Evolutionary conservation across 306 rosid species (phyloP).

Genomic region (Boehmeria nivea): DNA sequence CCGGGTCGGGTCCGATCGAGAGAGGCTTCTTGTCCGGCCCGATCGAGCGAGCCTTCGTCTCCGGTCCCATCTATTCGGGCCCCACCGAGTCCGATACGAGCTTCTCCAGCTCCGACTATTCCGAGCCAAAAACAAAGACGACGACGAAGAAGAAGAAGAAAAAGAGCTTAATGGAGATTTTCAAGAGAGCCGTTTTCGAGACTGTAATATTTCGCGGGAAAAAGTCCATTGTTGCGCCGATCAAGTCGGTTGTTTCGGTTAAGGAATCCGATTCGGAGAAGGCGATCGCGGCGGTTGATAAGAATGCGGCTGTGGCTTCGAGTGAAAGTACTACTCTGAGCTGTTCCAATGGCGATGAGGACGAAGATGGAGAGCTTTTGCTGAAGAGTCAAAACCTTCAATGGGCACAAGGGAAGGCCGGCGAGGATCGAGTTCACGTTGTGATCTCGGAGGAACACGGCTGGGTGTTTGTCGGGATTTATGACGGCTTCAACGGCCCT

Average conservation of each 20-base stretch:
- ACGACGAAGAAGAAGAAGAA: not conserved
- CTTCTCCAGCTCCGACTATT: conserved; percentile 10
- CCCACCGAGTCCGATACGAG: conserved; percentile 31
- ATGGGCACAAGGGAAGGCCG: conserved; percentile 89
- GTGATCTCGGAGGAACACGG: conserved; percentile 69
- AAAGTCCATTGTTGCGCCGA: conserved; percentile 15
- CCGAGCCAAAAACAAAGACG: conserved; percentile 1
- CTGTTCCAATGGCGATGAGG: conserved; percentile 21
- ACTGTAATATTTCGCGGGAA: conserved; percentile 7
- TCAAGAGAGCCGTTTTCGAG: conserved; percentile 29
- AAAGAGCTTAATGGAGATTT: conserved; percentile 29
- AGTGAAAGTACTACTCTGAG: conserved; percentile 25
- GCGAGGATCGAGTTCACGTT: conserved; percentile 78
- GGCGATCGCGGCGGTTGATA: conserved; percentile 9
- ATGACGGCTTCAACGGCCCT: conserved; percentile 90
- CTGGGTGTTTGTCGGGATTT: conserved; percentile 85
- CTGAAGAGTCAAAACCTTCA: conserved; percentile 45
- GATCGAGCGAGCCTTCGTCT: conserved; percentile 21
- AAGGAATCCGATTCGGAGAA: conserved; percentile 29
- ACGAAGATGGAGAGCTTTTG: conserved; percentile 15
- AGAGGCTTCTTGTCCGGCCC: conserved; percentile 46
- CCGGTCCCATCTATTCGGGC: conserved; percentile 18
- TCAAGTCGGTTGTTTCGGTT: conserved; percentile 9
- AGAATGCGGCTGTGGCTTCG: conserved; percentile 15
- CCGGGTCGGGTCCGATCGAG: conserved; percentile 31